Conservation (phyloP, 2,329 filamentous ascomycete genomes). For the Fusarium sororula region DNA sequence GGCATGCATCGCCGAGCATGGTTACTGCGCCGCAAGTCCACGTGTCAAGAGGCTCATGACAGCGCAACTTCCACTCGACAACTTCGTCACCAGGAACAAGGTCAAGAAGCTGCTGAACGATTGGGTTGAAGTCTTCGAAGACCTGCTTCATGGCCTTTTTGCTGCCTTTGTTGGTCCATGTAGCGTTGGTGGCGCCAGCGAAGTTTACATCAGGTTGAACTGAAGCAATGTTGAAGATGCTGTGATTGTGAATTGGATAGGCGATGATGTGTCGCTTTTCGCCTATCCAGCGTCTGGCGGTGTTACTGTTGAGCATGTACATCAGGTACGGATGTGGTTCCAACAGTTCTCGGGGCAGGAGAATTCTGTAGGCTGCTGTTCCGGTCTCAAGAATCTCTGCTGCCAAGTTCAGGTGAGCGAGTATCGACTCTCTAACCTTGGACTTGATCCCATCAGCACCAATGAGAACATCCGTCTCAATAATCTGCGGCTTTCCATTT, state of each 20-base stretch:
- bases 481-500: background rate
- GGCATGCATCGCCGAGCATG: constrained; percentile 11
- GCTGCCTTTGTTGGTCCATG: constrained; percentile 18
- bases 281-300: constrained; percentile 6
- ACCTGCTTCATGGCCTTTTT: constrained; percentile 21
- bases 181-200: constrained; percentile 4
- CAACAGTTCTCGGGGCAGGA: background rate
- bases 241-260: constrained; percentile 22
- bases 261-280: constrained; percentile 15
- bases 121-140: constrained; percentile 11
- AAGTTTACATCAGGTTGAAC: constrained; percentile 18
- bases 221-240: constrained; percentile 17
- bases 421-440: constrained; percentile 14
- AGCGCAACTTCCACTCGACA: constrained; percentile 13
- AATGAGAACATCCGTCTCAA: constrained; percentile 16
- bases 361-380: constrained; percentile 4
- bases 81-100: constrained; percentile 2
- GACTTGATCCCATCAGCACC: constrained; percentile 28
- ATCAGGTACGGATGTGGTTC: constrained; percentile 11
- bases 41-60: constrained; percentile 6
- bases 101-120: constrained; percentile 3
- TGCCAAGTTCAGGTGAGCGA: background rate
- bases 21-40: constrained; percentile 5
- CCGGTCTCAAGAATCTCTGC: constrained; percentile 1
- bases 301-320: constrained; percentile 11